These are phyloP conservation scores for Termitomyces heimii DNA, from an alignment of 768 basidiomycete species.

Conservation along the genomic window DNA sequence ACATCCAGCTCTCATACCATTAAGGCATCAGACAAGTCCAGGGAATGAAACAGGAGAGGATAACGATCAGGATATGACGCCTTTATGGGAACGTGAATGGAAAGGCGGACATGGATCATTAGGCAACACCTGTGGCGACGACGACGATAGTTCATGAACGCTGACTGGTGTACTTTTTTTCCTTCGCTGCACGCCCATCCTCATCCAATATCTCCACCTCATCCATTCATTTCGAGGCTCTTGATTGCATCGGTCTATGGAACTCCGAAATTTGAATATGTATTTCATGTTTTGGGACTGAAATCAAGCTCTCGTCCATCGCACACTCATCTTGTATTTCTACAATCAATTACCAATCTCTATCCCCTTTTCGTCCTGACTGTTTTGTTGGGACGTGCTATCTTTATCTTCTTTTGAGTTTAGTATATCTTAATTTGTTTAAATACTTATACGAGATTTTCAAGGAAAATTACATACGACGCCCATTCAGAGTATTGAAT, in stretches of 20 bases:
- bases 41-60: slow-evolving; percentile 14
- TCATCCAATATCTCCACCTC: neutral
- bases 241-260: neutral
- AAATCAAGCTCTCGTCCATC: neutral
- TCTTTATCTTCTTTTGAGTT: slow-evolving; percentile 4
- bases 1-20: slow-evolving; percentile 48
- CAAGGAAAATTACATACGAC: slow-evolving; percentile 1
- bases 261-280: neutral
- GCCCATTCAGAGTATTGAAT: neutral
- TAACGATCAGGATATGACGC: slow-evolving; percentile 14
- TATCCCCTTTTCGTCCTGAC: neutral
- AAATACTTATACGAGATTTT: neutral
- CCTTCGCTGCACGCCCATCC: neutral
- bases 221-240: neutral
- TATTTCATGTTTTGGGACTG: neutral
- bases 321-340: slow-evolving; percentile 6
- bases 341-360: slow-evolving; percentile 3
- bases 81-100: slow-evolving; percentile 83
- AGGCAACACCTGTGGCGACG: slow-evolving; percentile 40
- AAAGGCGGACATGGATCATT: slow-evolving; percentile 59
- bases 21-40: slow-evolving; percentile 14
- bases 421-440: neutral
- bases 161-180: neutral
- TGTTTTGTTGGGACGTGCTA: slow-evolving; percentile 3
- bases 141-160: slow-evolving; percentile 23